Base-by-base conservation (phyloP, 2,329 filamentous ascomycete species). In the Podosphaera fusca region DNA sequence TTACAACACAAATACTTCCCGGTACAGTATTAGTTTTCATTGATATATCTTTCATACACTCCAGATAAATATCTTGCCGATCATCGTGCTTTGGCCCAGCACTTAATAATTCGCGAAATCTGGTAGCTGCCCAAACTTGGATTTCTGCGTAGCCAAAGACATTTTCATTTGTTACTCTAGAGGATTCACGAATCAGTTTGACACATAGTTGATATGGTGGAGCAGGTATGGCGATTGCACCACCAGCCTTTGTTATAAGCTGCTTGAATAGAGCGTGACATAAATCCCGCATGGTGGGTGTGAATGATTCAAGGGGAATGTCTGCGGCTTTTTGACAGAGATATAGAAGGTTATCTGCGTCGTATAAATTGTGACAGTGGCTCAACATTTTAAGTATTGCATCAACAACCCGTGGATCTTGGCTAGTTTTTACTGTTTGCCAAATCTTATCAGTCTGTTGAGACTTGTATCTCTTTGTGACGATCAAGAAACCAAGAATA, bases 401-500 rank as follows among this genome's bases (percentile, higher is more conserved):
- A 55, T 88, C 82, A 6, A 86, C 81, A n/a, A 90, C 82, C 57
- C 88, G 79, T 3, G 85, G 83, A 67, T 96, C 88, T 64, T 89
- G 87, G 59, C 84, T 88, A 31, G 82, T 80, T 4, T 79, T 82
- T 55, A 95, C 80, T 0, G 86, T 86, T 59, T 82, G 79, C 90
- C 90, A 96, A 60, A 95, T 78, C 14, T 79, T 75, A 65, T 95
- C 84, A 0, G 85, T 85, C 64, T 94, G 84, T 29, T 75, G 70
- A 38, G 80, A 69, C 0, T 77, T 79, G 68, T 90, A 95, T 12
- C 80, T 82, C 56, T 76, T 75, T 0, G 86, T 92, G 12, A 92
- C 84, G 30, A 87, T 78, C 55, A 96, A 73, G 64, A 96, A 96
- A 0, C 86, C 86, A 53, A 95, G 74, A 56, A 96, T 85, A 61